Base-by-base conservation (phyloP, 495 filamentous ascomycete genomes). In the Tuber aestivum region DNA sequence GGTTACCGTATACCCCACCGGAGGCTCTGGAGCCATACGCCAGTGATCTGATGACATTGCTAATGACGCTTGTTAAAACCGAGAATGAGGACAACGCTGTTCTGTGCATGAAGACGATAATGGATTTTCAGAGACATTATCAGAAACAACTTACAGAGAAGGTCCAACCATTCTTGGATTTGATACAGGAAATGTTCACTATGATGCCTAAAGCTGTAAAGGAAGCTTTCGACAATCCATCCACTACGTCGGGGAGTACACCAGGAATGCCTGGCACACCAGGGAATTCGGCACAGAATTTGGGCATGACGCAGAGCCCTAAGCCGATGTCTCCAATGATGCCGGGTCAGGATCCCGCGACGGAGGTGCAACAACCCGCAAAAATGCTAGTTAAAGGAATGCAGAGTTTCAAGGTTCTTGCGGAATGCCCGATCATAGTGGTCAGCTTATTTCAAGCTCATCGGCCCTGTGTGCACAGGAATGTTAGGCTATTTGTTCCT, bases 21-120 rank as follows among this genome's bases (percentile, higher is more conserved):
- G 94, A 97, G 77, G 89, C 88, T 9, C 89, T 97, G 81, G 93
- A 97, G 83, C 92, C 91, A 6, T 95, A 94, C 82, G 95, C 94
- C 27, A 87, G 89, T 56, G 91, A 93, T 76, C 89, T 97, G 76
- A 94, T 97, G 50, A 93, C 97, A 81, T 86, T 95, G 75, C 85
- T 97, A 75, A 95, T 98, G 92, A 86, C 87, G 44, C 86, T 99
- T 40, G 93, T 97, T 72, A 90, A 90, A 75, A 90, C 89, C 68
- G 96, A 99, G 83, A 99, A 99, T 80, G 96, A 99, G 83, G 96
- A 99, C 69, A 99, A 99, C 86, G 96, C 94, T 3, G 93, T 97
- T 21, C 86, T 99, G 73, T 97, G 94, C 82, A 94, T 99, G 87
- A 98, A 98, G 86, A 97, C 94, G 1, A 92, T 97, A 72, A 97